Percentiles rank a stretch among this genome's conserved stretches.
phyloP scores from a whole-genome alignment of 2,329 filamentous ascomycete genomes.

The Diaporthe aspalathi region DNA sequence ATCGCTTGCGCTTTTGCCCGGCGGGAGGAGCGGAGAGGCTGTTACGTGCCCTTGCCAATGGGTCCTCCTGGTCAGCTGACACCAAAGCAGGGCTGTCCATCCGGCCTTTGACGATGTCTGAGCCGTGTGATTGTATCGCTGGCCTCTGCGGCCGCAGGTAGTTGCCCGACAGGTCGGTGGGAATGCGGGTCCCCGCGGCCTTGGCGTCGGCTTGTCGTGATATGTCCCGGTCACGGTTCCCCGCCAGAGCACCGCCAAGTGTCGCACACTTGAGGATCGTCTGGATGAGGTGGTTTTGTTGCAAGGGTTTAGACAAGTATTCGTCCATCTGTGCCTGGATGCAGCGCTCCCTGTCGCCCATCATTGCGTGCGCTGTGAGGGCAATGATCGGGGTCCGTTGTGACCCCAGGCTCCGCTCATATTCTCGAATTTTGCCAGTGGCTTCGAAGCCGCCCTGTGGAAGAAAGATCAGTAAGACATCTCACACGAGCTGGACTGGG shows the following conservation, averaged over 20 bases:
- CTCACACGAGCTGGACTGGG: slow-evolving; percentile 11
- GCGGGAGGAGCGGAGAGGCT: slow-evolving; percentile 58
- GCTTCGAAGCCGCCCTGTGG: slow-evolving; percentile 91
- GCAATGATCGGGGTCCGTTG: slow-evolving; percentile 95
- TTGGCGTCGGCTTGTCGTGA: slow-evolving; percentile 63
- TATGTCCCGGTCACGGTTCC: slow-evolving; percentile 73
- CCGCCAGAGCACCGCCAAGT: slow-evolving; percentile 84
- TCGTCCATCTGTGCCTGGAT: slow-evolving; percentile 99
- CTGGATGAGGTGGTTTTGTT: slow-evolving; percentile 97
- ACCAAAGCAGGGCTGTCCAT: slow-evolving; percentile 73
- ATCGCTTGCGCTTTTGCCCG: slow-evolving; percentile 40
- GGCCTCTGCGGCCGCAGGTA: slow-evolving; percentile 61
- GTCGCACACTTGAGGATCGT: slow-evolving; percentile 97
- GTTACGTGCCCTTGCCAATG: slow-evolving; percentile 63
- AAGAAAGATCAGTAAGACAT: slow-evolving; percentile 50
- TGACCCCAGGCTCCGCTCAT: slow-evolving; percentile 83
- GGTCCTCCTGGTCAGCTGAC: slow-evolving; percentile 70
- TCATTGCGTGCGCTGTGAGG: slow-evolving; percentile 97
- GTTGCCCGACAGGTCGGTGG: slow-evolving; percentile 47
- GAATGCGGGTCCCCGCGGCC: slow-evolving; percentile 52
- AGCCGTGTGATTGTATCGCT: slow-evolving; percentile 64
- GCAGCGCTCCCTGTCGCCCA: slow-evolving; percentile 97
- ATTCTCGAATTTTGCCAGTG: slow-evolving; percentile 95
- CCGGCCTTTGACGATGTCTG: slow-evolving; percentile 38
- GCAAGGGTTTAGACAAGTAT: slow-evolving; percentile 95